A percentile compares a stretch with the other conserved stretches of the same genome.
phyloP scores from a whole-genome alignment of 2,329 filamentous ascomycete species.

The Hypoxylon sp. region DNA sequence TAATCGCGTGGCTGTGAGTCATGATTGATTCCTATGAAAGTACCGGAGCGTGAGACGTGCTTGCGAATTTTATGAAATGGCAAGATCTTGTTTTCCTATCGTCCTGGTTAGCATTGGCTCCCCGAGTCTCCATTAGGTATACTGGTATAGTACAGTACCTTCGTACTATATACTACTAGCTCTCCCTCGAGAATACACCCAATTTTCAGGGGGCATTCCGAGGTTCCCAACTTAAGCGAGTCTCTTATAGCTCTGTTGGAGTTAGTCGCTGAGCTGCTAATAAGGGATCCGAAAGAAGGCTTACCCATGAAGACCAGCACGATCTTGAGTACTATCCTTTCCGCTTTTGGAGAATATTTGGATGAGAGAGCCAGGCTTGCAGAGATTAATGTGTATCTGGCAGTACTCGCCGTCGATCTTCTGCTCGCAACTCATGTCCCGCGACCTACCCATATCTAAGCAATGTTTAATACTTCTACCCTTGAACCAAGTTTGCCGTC shows the following conservation, averaged over 20 bases:
- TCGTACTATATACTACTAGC: conserved; percentile 81
- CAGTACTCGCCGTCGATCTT: conserved; percentile 94
- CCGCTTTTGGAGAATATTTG: conserved; percentile 94
- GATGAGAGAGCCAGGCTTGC: conserved; percentile 68
- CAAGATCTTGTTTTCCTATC: conserved; percentile 71
- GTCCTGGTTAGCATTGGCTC: conserved; percentile 40
- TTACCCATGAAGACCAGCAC: conserved; percentile 70
- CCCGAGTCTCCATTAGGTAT: conserved; percentile 1
- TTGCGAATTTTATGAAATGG: conserved; percentile 88
- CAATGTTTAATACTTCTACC: conserved; percentile 82
- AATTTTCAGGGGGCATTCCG: conserved; percentile 70
- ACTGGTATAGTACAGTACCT: conserved; percentile 58
- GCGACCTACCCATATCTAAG: conserved; percentile 71
- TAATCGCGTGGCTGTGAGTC: conserved; percentile 73
- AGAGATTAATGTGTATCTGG: conserved; percentile 84
- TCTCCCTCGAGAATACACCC: conserved; percentile 88
- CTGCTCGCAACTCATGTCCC: conserved; percentile 79
- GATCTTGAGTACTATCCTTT: conserved; percentile 86
- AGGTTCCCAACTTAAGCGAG: conserved; percentile 73
- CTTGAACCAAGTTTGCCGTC: conserved; percentile 75
- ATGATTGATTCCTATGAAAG: conserved; percentile 74
- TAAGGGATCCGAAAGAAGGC: conserved; percentile 35
- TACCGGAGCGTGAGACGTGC: conserved; percentile 81
- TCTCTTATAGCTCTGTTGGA: conserved; percentile 70
- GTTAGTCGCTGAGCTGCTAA: not conserved